Conservation (phyloP, 2,329 filamentous ascomycete genomes). For the Ophiostoma piceae region DNA sequence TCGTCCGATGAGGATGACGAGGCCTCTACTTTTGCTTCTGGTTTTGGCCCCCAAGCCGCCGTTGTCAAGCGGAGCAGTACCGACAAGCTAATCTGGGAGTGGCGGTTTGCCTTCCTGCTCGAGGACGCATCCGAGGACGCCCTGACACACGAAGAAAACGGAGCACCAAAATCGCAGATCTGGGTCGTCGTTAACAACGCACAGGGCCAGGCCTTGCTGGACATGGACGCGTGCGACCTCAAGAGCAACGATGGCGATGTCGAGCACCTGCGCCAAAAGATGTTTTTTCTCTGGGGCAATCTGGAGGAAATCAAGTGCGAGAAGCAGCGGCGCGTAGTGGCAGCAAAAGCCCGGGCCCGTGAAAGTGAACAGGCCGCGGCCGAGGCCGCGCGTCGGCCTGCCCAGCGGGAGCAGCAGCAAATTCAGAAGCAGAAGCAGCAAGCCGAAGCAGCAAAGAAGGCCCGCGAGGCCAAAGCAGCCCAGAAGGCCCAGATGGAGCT, state of each 20-base stretch:
- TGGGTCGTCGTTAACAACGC: slow-evolving; percentile 64
- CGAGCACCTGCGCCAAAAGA: slow-evolving; percentile 55
- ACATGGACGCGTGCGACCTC: slow-evolving; percentile 51
- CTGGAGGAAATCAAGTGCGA: slow-evolving; percentile 68
- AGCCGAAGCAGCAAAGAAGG: neutral
- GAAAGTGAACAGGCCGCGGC: slow-evolving; percentile 30
- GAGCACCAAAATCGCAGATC: slow-evolving; percentile 40
- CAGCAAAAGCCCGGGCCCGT: neutral
- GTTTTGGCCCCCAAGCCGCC: too few relatives aligned
- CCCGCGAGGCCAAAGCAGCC: neutral
- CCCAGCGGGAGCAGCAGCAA: slow-evolving; percentile 30
- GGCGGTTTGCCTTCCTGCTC: slow-evolving; percentile 74
- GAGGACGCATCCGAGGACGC: slow-evolving; percentile 61
- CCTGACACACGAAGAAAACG: neutral
- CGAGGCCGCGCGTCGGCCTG: slow-evolving; percentile 39
- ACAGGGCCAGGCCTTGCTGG: slow-evolving; percentile 46
- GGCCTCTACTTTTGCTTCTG: neutral
- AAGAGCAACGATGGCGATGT: slow-evolving; percentile 43
- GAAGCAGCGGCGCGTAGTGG: slow-evolving; percentile 22
- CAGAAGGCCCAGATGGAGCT: neutral
- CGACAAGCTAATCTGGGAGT: slow-evolving; percentile 60
- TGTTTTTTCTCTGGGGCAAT: slow-evolving; percentile 81
- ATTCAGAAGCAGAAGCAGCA: slow-evolving; percentile 21
- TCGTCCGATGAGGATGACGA: neutral
- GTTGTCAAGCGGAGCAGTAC: slow-evolving; percentile 22